phyloP scores from a whole-genome alignment of 495 filamentous ascomycete genomes.

The Daldinia bambusicola region DNA sequence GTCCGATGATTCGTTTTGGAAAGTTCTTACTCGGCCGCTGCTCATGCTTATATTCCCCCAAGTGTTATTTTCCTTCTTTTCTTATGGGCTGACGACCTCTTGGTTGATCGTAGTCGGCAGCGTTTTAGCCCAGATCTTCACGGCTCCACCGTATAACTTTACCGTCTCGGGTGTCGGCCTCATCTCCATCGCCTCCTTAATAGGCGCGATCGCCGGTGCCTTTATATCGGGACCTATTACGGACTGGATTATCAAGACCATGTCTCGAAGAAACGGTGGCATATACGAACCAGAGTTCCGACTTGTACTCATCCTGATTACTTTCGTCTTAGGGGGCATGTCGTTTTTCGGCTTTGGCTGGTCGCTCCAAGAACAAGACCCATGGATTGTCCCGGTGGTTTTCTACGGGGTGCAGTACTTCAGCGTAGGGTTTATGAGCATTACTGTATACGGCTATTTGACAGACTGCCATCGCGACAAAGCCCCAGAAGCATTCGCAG shows the following conservation, averaged over 20 bases:
- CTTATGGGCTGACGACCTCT: conserved; percentile 56
- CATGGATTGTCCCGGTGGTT: conserved; percentile 55
- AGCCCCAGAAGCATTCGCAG: conserved; percentile 57
- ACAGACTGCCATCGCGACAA: conserved; percentile 59
- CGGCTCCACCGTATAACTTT: conserved; percentile 55
- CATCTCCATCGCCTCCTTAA: conserved; percentile 52
- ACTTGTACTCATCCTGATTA: conserved; percentile 54
- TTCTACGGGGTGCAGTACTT: conserved; percentile 58
- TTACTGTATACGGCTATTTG: conserved; percentile 54
- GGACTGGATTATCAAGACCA: conserved; percentile 51
- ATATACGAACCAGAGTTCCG: conserved; percentile 61
- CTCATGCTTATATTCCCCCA: conserved; percentile 53
- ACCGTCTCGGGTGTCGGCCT: conserved; percentile 53
- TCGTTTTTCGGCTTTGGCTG: conserved; percentile 58
- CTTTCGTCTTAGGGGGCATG: conserved; percentile 50
- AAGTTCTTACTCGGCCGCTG: conserved; percentile 52
- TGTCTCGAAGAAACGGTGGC: conserved; percentile 56
- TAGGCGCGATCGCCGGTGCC: conserved; percentile 54
- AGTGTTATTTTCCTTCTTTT: conserved; percentile 56
- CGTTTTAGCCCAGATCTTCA: conserved; percentile 54
- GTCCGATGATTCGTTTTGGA: conserved; percentile 51
- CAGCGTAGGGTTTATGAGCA: conserved; percentile 56
- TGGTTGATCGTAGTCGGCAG: conserved; percentile 57
- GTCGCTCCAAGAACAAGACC: conserved; percentile 48
- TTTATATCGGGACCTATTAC: conserved; percentile 51